phyloP scores from a whole-genome alignment of 768 basidiomycete genomes.

The Phaffia tasmanica region DNA sequence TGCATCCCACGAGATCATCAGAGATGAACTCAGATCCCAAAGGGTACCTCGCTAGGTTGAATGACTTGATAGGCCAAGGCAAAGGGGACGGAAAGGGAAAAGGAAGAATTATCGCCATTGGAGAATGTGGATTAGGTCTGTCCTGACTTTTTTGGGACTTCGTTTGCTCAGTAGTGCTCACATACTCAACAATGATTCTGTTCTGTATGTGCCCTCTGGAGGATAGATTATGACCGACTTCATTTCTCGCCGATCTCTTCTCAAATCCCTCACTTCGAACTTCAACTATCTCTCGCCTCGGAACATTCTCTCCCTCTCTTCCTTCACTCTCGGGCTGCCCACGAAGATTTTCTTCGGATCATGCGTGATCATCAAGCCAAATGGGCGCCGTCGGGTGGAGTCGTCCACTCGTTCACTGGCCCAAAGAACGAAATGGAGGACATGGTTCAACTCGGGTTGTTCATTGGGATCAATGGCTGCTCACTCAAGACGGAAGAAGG shows the following conservation, averaged over 20 bases:
- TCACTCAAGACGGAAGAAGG: constrained; percentile 62
- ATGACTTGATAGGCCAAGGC: constrained; percentile 43
- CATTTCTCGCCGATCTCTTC: constrained; percentile 52
- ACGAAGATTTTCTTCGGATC: constrained; percentile 55
- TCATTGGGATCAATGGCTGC: constrained; percentile 64
- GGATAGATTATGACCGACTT: constrained; percentile 62
- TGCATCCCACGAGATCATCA: constrained; percentile 62
- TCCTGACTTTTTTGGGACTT: neutral
- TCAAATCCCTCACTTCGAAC: constrained; percentile 56
- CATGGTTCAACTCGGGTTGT: constrained; percentile 48
- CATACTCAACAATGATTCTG: too few relatives aligned
- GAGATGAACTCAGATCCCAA: constrained; percentile 60
- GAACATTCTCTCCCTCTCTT: constrained; percentile 65
- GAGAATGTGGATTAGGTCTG: constrained; percentile 68
- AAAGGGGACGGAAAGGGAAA: constrained; percentile 41
- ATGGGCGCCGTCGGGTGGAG: constrained; percentile 56
- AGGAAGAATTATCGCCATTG: constrained; percentile 58
- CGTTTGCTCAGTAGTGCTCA: neutral
- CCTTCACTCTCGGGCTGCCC: constrained; percentile 68
- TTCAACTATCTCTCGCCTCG: constrained; percentile 56
- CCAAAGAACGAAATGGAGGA: constrained; percentile 43
- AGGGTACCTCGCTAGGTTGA: constrained; percentile 53
- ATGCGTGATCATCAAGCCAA: constrained; percentile 43
- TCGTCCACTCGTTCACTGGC: constrained; percentile 76
- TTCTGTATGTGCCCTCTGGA: neutral